A percentile compares a stretch with the other conserved stretches of the same genome.
Evolutionary conservation across 441 rosid genomes (phyloP).

Genomic region (Adansonia grandidieri): DNA sequence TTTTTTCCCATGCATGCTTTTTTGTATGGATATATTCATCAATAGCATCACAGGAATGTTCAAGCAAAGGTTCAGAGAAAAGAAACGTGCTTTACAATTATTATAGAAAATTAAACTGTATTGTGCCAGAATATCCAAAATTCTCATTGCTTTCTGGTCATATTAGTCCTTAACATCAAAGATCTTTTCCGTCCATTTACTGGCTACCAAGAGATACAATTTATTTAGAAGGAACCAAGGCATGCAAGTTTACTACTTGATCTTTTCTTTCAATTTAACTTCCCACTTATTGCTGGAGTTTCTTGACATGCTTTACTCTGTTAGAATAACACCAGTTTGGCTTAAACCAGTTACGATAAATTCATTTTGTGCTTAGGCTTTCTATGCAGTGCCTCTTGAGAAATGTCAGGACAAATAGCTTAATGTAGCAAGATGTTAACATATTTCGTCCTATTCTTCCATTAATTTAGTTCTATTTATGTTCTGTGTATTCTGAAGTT

Average conservation of each 20-base stretch:
- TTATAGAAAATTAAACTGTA: too few species aligned
- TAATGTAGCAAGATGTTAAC: not conserved
- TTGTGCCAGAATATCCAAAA: not conserved
- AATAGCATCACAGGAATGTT: not conserved
- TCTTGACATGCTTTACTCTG: not conserved
- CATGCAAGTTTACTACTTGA: slow-evolving; percentile 40
- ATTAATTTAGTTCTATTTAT: slow-evolving; percentile 17
- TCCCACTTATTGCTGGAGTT: not conserved
- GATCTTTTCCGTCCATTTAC: slow-evolving; percentile 65
- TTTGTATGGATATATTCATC: not conserved
- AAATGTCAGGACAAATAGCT: not conserved
- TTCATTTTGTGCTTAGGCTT: not conserved
- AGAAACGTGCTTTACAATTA: not conserved
- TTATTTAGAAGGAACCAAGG: slow-evolving; percentile 60
- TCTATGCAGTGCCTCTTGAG: not conserved
- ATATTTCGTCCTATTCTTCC: not conserved
- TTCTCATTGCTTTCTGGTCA: slow-evolving; percentile 13
- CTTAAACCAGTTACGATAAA: not conserved
- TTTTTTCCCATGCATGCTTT: not conserved
- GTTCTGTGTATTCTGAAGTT: not conserved
- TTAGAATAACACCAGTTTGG: slow-evolving; percentile 1
- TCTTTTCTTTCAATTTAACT: not conserved
- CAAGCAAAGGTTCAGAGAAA: not conserved
- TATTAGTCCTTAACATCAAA: slow-evolving; percentile 29
- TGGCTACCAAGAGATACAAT: slow-evolving; percentile 61